Percentiles rank a stretch among this genome's conserved stretches.
Conservation (phyloP, 1,284 basidiomycete species). For the Tylopilus sp. region DNA sequence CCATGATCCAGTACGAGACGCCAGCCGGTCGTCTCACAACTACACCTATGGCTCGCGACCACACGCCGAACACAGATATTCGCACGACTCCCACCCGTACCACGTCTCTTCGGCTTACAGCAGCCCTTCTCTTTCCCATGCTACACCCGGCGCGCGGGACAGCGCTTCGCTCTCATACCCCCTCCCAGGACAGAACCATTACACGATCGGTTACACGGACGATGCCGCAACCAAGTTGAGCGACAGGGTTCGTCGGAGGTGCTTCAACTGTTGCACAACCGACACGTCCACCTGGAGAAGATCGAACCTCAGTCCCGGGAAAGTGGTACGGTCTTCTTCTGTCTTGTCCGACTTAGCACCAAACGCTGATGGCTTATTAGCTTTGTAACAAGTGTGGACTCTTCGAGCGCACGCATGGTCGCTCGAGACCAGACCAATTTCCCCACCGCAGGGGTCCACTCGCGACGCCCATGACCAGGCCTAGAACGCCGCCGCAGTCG, state of each 20-base stretch:
- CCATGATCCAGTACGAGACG: conserved; percentile 35
- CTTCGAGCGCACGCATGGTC: conserved; percentile 77
- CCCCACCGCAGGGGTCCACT: conserved; percentile 73
- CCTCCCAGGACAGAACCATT: conserved; percentile 37
- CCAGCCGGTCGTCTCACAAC: conserved; percentile 30
- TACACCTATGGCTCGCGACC: conserved; percentile 31
- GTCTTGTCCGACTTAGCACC: conserved; percentile 4
- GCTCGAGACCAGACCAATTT: conserved; percentile 75
- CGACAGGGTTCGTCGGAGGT: conserved; percentile 67
- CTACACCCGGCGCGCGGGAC: conserved; percentile 23
- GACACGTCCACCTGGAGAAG: conserved; percentile 80
- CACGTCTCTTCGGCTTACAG: conserved; percentile 27
- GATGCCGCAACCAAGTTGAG: conserved; percentile 74
- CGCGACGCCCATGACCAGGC: conserved; percentile 37
- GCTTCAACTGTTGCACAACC: conserved; percentile 81
- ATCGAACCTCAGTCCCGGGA: conserved; percentile 71
- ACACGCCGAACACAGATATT: conserved; percentile 31
- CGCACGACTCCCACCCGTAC: conserved; percentile 33
- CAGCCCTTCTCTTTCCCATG: conserved; percentile 29
- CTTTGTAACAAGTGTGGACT: conserved; percentile 85
- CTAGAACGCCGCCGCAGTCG: conserved; percentile 38
- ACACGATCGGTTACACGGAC: conserved; percentile 59
- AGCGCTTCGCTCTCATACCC: conserved; percentile 30
- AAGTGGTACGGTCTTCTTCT: conserved; percentile 57
- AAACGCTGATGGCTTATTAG: conserved; percentile 37